These are phyloP conservation scores for Iris pallida DNA, from an alignment of 116 monocot species.

Conservation along the genomic window DNA sequence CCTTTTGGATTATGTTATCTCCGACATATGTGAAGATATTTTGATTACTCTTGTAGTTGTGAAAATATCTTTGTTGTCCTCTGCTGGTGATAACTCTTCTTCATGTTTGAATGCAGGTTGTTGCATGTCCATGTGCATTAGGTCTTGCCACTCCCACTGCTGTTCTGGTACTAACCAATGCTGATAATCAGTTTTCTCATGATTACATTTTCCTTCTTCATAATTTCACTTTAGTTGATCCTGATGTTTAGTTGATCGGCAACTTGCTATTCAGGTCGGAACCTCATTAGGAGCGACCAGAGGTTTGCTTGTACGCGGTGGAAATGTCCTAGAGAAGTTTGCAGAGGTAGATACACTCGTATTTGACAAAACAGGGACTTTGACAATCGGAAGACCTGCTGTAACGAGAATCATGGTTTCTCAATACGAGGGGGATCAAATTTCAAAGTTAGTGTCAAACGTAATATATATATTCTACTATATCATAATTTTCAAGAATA, in stretches of 20 bases:
- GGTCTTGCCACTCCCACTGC: slow-evolving; percentile 98
- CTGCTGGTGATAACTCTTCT: no score
- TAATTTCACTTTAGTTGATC: not conserved
- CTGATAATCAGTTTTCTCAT: slow-evolving; percentile 1
- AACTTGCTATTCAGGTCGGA: slow-evolving; percentile 58
- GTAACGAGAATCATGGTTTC: slow-evolving; percentile 64
- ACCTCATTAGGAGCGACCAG: slow-evolving; percentile 92
- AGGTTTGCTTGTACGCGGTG: slow-evolving; percentile 94
- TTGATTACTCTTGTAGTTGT: no score
- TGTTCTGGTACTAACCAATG: slow-evolving; percentile 64
- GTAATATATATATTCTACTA: not conserved
- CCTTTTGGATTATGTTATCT: no score
- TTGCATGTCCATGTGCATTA: slow-evolving; percentile 99
- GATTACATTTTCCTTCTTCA: slow-evolving; percentile 6
- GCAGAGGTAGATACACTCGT: slow-evolving; percentile 80
- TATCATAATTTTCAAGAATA: not conserved
- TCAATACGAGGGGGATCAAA: slow-evolving; percentile 11
- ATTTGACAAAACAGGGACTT: slow-evolving; percentile 97
- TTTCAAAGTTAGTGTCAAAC: slow-evolving; percentile 49
- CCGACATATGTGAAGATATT: no score
- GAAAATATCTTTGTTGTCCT: no score
- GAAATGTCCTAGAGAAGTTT: slow-evolving; percentile 92
- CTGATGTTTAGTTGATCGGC: slow-evolving; percentile 1
- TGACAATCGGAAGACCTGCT: slow-evolving; percentile 82
- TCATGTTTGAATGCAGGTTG: slow-evolving; percentile 48